Percentiles rank a stretch among this genome's conserved stretches.
Conservation (phyloP, 2,329 filamentous ascomycete species). For the Xylariales sp. region DNA sequence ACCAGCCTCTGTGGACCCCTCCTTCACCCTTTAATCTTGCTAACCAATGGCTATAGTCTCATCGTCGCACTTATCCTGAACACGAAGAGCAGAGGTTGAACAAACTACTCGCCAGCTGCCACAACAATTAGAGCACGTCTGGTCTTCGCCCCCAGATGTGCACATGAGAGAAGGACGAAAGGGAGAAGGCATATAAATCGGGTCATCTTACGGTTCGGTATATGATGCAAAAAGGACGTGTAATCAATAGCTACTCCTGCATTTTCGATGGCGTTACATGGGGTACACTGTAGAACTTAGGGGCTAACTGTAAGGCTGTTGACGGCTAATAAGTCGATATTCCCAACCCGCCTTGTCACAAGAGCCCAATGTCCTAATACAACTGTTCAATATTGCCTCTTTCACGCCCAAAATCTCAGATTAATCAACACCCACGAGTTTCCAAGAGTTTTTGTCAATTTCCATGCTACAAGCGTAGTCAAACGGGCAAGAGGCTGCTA, state of each 20-base stretch:
- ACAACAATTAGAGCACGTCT: constrained; percentile 10
- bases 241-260: constrained; percentile 47
- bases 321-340: constrained; percentile 34
- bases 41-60: constrained; percentile 65
- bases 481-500: constrained; percentile 2
- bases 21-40: constrained; percentile 23
- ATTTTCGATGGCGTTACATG: constrained; percentile 50
- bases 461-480: constrained; percentile 14
- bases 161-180: constrained; percentile 25
- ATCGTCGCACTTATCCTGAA: constrained; percentile 95
- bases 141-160: constrained; percentile 15
- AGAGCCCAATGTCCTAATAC: constrained; percentile 27
- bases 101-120: constrained; percentile 40
- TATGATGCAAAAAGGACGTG: constrained; percentile 34
- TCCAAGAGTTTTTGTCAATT: constrained; percentile 1
- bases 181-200: constrained; percentile 12
- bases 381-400: constrained; percentile 10
- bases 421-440: background rate
- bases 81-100: constrained; percentile 77
- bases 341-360: constrained; percentile 5
- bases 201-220: constrained; percentile 9
- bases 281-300: constrained; percentile 47
- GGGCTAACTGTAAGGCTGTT: constrained; percentile 39
- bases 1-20: constrained; percentile 21
- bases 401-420: background rate